Conservation (phyloP, 176 grass and related monocot species). For the Elaeis guineensis region DNA sequence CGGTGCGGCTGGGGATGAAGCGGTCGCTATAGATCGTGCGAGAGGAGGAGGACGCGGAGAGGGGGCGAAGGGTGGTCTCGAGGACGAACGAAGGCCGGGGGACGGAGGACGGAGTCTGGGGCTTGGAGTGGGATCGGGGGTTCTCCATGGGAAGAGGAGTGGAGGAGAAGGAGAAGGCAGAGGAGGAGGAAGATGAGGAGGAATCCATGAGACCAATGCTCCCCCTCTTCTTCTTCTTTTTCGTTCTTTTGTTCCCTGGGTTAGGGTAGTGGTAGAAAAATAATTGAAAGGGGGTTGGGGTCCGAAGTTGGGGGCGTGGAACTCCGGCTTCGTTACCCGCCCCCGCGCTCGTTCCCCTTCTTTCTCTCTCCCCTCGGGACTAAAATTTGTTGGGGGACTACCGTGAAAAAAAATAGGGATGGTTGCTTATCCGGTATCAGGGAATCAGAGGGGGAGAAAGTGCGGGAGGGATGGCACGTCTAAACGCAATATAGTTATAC, state of each 20-base stretch:
- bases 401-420: too few relatives aligned
- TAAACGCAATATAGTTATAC: too few relatives aligned
- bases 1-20: constrained; percentile 28
- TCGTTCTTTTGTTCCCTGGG: too few relatives aligned
- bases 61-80: constrained; percentile 71
- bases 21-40: constrained; percentile 8
- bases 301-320: too few relatives aligned
- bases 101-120: constrained; percentile 21
- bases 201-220: background rate
- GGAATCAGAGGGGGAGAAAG: too few relatives aligned
- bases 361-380: background rate
- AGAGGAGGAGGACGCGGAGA: constrained; percentile 11
- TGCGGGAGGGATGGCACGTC: too few relatives aligned
- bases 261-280: too few relatives aligned
- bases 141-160: constrained; percentile 20
- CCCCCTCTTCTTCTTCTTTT: too few relatives aligned
- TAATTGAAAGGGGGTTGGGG: too few relatives aligned
- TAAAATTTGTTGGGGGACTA: too few relatives aligned
- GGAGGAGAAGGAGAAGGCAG: constrained; percentile 3
- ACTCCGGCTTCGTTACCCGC: constrained; percentile 17
- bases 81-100: constrained; percentile 68
- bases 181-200: background rate
- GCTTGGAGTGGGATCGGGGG: constrained; percentile 16
- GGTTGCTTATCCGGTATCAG: background rate
- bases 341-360: constrained; percentile 14